These are phyloP conservation scores for Fusarium sp. DNA, from an alignment of 2,329 filamentous ascomycete species.

Conservation along the genomic window DNA sequence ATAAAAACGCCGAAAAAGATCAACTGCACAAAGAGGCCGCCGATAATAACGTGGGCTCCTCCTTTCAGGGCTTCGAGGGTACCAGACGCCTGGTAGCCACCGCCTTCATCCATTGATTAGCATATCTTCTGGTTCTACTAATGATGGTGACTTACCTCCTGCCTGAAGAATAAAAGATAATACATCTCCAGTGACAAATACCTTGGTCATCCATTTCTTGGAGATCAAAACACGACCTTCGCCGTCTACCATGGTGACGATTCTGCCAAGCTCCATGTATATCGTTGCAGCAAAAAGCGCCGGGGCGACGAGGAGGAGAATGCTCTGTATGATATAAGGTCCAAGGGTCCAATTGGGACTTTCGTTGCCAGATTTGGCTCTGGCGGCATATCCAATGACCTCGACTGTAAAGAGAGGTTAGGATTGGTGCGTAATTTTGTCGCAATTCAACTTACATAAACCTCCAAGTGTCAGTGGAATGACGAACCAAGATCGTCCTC, in stretches of 20 bases:
- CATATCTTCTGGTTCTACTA: background rate
- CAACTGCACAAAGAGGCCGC: conserved; percentile 65
- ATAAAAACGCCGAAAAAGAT: conserved; percentile 66
- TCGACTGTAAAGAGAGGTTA: background rate
- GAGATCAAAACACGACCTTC: background rate
- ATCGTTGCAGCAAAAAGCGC: conserved; percentile 8
- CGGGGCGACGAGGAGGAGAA: background rate
- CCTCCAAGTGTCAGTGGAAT: background rate
- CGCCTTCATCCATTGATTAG: background rate
- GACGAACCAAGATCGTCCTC: conserved; percentile 4
- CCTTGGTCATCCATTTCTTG: conserved; percentile 35
- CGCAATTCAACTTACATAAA: background rate
- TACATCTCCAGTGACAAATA: conserved; percentile 33
- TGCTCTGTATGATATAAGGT: conserved; percentile 15
- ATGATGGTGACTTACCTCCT: background rate
- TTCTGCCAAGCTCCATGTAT: conserved; percentile 11
- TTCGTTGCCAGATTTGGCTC: conserved; percentile 11
- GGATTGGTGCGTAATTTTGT: accelerated
- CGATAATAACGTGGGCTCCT: conserved; percentile 62
- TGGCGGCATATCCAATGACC: conserved; percentile 1
- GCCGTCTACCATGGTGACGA: conserved; percentile 2
- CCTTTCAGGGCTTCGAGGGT: conserved; percentile 43
- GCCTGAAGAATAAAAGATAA: conserved; percentile 32
- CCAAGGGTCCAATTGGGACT: background rate
- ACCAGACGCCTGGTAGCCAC: conserved; percentile 44